Conservation (phyloP, 352 stramenopile species). For the Thalassiosira hispida region DNA sequence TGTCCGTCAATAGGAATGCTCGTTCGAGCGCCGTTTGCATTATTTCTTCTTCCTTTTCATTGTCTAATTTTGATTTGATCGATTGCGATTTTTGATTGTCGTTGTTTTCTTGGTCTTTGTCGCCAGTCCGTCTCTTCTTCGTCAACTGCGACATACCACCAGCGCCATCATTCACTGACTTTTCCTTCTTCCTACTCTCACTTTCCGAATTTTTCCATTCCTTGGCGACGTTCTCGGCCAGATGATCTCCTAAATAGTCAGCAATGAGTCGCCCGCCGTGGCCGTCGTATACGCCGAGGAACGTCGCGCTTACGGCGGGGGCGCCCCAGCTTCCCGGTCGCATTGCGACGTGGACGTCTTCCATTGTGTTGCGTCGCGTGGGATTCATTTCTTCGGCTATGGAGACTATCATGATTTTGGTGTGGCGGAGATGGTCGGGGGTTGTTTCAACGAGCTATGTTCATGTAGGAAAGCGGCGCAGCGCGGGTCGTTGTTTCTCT, state of each 20-base stretch:
- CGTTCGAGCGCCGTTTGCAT: slow-evolving; percentile 67
- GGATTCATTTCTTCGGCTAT: slow-evolving; percentile 87
- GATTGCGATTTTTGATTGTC: slow-evolving; percentile 22
- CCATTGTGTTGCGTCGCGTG: slow-evolving; percentile 70
- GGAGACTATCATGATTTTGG: slow-evolving; percentile 35
- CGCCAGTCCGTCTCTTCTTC: slow-evolving; percentile 14
- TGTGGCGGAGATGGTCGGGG: too few species aligned
- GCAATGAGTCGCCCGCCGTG: slow-evolving; percentile 78
- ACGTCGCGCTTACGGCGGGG: slow-evolving; percentile 54
- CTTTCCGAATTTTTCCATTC: slow-evolving; percentile 31
- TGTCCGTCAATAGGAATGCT: slow-evolving; percentile 85
- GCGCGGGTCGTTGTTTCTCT: too few species aligned
- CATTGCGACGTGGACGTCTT: slow-evolving; percentile 81
- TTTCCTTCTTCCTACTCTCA: background rate
- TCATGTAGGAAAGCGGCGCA: too few species aligned
- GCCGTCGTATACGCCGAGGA: slow-evolving; percentile 84
- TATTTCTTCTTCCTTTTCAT: slow-evolving; percentile 27
- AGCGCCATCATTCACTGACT: background rate
- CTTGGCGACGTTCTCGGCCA: slow-evolving; percentile 57
- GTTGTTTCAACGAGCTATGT: too few species aligned
- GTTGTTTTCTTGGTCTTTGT: slow-evolving; percentile 9
- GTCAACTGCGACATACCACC: background rate
- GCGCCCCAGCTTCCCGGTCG: slow-evolving; percentile 51
- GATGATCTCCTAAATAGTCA: slow-evolving; percentile 73
- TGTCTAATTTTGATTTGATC: slow-evolving; percentile 39